Base-by-base conservation (phyloP, 2,329 filamentous ascomycete genomes). In the Didymellaceae sp. region DNA sequence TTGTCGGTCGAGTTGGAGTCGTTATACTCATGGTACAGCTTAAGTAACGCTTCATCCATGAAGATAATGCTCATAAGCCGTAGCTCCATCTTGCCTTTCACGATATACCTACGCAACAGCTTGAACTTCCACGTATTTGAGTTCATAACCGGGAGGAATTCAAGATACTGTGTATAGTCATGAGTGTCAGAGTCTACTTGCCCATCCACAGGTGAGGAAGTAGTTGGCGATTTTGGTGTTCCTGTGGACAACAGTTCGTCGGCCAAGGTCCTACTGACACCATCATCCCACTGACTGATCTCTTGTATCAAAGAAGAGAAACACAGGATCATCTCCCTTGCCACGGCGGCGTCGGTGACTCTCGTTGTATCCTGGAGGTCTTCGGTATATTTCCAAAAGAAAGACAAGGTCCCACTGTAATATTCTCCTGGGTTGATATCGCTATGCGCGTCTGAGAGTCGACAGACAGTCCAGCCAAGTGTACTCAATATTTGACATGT, bases 41-140 rank as follows among this genome's bases (percentile, higher is more conserved):
- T 67, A 7, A 95, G 82, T 26, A 97, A 79, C 22, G 90, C 86
- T 7, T 66, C 68, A 58, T 89, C 88, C 82, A 97, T 87, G 16
- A 78, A 78, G n/a, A 85, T 82, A 40, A 93, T 86, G 16, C 90
- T 91, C 68, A 85, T 82, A 10, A 95, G 89, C 28, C 93, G 87
- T 28, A 97, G 79, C 66, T 96, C 90, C 91, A 97, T 96, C 64
- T 93, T 90, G 26, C 89, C 87, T 49, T 90, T 93, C 64, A 83
- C 85, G 43, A 97, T 86, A 59, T 93, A 85, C 59, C 84, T 87
- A 61, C 84, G 85, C 42, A 89, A 77, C 1, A 87, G 77, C 33
- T 79, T 78, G 61, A 96, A 86, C 41, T 85, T 86, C 87, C 89
- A 95, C 46, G 85, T 80, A 43, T 80, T 77, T 1, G 79, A 74